Conservation (phyloP, 768 basidiomycete genomes). For the Mrakia blollopis region DNA sequence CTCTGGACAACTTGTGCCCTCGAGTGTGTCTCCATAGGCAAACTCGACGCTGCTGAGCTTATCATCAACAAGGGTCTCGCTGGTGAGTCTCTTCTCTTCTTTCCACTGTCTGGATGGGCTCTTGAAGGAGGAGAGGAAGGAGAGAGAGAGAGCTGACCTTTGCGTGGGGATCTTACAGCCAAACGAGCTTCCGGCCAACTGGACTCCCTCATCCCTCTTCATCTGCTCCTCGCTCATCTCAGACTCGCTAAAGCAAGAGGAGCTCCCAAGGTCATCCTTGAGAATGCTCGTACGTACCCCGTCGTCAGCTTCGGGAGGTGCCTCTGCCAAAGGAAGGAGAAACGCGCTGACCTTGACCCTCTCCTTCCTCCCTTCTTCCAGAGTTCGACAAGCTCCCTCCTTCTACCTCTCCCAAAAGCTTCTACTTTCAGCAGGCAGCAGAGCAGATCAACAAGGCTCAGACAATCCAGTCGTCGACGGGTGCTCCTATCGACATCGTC, state of each 20-base stretch:
- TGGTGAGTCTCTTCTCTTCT: constrained; percentile 37
- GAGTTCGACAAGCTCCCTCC: constrained; percentile 40
- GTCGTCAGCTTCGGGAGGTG: neutral
- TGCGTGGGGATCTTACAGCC: constrained; percentile 49
- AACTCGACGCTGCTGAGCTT: constrained; percentile 68
- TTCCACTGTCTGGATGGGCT: constrained; percentile 9
- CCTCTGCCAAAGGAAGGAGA: neutral
- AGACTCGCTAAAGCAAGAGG: constrained; percentile 70
- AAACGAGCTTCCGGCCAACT: constrained; percentile 44
- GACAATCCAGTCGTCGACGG: neutral
- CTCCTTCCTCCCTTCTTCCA: constrained; percentile 29
- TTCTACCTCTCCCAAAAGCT: constrained; percentile 35
- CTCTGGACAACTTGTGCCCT: constrained; percentile 53
- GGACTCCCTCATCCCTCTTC: constrained; percentile 57
- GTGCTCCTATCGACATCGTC: constrained; percentile 11
- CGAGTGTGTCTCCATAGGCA: constrained; percentile 55
- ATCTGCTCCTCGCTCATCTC: constrained; percentile 80
- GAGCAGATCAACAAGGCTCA: constrained; percentile 21
- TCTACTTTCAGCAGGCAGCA: constrained; percentile 32
- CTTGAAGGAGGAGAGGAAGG: neutral
- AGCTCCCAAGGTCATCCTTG: constrained; percentile 73
- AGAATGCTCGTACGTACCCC: constrained; percentile 62
- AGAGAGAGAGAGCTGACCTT: constrained; percentile 29
- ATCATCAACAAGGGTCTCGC: constrained; percentile 57
- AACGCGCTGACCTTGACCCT: neutral